phyloP scores from a whole-genome alignment of 2,329 filamentous ascomycete species.

The Fusarium anthophilum region DNA sequence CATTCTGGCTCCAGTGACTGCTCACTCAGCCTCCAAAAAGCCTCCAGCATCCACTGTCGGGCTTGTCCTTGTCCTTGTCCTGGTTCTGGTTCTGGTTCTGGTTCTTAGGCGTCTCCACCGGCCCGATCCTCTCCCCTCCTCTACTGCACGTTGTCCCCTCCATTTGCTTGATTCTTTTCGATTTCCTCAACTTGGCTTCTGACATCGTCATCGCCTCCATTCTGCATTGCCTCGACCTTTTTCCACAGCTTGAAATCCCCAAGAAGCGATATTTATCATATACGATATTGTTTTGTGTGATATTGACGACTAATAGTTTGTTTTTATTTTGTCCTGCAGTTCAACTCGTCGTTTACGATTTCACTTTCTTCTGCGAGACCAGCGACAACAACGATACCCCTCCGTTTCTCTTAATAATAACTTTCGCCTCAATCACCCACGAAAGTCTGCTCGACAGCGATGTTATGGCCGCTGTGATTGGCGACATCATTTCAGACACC shows the following conservation, averaged over 20 bases:
- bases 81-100: conserved; percentile 24
- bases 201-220: conserved; percentile 39
- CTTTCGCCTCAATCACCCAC: background rate
- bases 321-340: conserved; percentile 35
- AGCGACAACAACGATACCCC: conserved; percentile 37
- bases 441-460: conserved; percentile 41
- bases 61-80: conserved; percentile 36
- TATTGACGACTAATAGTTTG: conserved; percentile 38
- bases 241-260: background rate
- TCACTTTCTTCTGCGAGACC: conserved; percentile 27
- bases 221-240: conserved; percentile 17
- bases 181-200: conserved; percentile 36
- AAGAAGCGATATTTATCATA: conserved; percentile 17
- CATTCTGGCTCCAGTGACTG: conserved; percentile 19
- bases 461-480: conserved; percentile 72
- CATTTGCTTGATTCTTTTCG: conserved; percentile 40
- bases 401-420: conserved; percentile 28
- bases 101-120: conserved; percentile 33
- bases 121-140: conserved; percentile 38
- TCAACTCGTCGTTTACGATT: conserved; percentile 31
- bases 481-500: conserved; percentile 79
- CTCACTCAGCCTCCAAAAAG: conserved; percentile 27
- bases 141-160: conserved; percentile 34
- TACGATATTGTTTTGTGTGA: conserved; percentile 22
- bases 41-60: conserved; percentile 17